Base-by-base conservation (phyloP, 164 flowering plant species). In the Nelumbo lutea region DNA sequence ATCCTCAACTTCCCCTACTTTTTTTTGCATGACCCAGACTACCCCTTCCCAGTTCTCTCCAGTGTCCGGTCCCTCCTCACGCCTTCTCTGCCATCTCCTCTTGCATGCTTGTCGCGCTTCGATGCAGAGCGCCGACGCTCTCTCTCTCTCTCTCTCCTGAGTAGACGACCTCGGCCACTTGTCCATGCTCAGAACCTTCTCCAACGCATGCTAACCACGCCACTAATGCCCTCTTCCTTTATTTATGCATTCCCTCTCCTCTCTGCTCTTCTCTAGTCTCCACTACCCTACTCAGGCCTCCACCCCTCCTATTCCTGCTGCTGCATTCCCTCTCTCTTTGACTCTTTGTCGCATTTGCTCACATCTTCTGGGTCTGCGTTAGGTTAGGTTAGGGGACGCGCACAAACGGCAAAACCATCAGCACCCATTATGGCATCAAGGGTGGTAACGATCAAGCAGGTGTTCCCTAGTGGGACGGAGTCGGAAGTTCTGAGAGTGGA, bases 161-260 rank as follows among this genome's bases (percentile, higher is more conserved):
- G 11, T 14, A 59, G 15, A 9, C 39, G 14, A 0, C 4, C 48
- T 8, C 9, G 41, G 64, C 71, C 76, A 73, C 41, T 45, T 73
- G 71, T 62, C 76, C 40, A 5, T 3, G 47, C 14, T 57, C 6
- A 48, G 62, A 68, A 62, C 15, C 67, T n/a, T 44, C 56, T 39
- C 70, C 65, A 67, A 60, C 66, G 69, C 71, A 61, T 72, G 66
- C 70, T 52, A 66, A 72, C 69, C 60, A 60, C 66, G 27, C 66
- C 50, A 67, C 62, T 53, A 47, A 50, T 68, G 40, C 7, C 47
- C 43, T 40, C 62, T 14, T 43, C 11, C 11, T 39, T 43, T 59
- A 59, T 59, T 59, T 59, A 59, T 39, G 9, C 62, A 39, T 3
- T 2, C 7, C 48, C 50, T n/a, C 42, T 64, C 62, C 27, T 62